These are phyloP conservation scores for Niveomyces coronatus DNA, from an alignment of 2,329 filamentous ascomycete species.

Conservation along the genomic window DNA sequence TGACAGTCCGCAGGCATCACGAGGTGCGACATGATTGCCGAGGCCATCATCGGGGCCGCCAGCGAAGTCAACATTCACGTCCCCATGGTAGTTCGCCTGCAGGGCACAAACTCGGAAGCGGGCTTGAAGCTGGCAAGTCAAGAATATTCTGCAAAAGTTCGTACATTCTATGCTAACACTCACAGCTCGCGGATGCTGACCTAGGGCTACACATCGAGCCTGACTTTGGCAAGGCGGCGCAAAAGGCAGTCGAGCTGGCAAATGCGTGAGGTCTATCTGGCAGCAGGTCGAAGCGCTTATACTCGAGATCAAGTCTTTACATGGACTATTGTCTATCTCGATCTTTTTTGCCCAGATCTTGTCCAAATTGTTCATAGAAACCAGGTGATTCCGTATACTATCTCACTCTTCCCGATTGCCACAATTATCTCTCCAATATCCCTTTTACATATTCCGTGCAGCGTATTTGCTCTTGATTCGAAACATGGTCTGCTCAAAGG, in stretches of 20 bases:
- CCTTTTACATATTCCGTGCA: too few species aligned
- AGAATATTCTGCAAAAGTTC: background rate
- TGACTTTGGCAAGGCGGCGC: constrained; percentile 18
- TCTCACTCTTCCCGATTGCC: too few species aligned
- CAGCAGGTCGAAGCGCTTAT: too few species aligned
- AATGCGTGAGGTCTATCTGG: constrained; percentile 4
- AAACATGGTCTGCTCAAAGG: too few species aligned
- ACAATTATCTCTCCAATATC: too few species aligned
- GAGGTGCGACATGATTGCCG: constrained; percentile 40
- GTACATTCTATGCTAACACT: background rate
- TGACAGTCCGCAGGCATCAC: constrained; percentile 28
- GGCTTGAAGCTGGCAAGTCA: constrained; percentile 30
- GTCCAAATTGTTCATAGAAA: too few species aligned
- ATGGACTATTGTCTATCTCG: too few species aligned
- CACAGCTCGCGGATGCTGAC: constrained; percentile 17
- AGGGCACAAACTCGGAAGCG: constrained; percentile 34
- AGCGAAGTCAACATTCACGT: constrained; percentile 26
- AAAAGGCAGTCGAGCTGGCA: constrained; percentile 16
- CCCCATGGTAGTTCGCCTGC: constrained; percentile 35
- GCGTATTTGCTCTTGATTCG: too few species aligned
- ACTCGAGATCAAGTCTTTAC: too few species aligned
- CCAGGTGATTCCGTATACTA: too few species aligned
- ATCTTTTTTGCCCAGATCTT: too few species aligned
- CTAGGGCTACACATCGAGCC: constrained; percentile 18
- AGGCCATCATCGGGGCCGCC: constrained; percentile 35